Conservation (phyloP, 1,284 basidiomycete genomes). For the Cryptococcus sp. region DNA sequence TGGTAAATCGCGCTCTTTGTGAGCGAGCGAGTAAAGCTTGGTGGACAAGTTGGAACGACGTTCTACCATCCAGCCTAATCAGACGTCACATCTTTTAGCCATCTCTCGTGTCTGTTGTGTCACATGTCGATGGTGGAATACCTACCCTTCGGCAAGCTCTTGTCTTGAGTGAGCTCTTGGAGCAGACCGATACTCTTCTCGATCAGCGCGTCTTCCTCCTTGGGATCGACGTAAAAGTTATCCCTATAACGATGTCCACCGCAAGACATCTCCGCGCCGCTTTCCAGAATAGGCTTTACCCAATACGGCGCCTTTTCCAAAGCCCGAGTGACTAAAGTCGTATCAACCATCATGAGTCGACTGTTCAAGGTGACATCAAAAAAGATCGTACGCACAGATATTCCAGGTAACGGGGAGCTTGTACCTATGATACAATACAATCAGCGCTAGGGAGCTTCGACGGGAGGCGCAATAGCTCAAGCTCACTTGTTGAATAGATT, state of each 20-base stretch:
- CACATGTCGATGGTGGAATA: background rate
- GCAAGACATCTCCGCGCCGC: slow-evolving; percentile 25
- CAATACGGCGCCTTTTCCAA: slow-evolving; percentile 29
- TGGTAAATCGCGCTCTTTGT: slow-evolving; percentile 16
- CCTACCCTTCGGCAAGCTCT: slow-evolving; percentile 24
- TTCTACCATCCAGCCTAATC: slow-evolving; percentile 27
- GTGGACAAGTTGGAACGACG: slow-evolving; percentile 24
- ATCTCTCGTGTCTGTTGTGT: no score
- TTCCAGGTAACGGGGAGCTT: slow-evolving; percentile 29
- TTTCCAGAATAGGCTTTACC: slow-evolving; percentile 23
- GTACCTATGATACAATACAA: slow-evolving; percentile 11
- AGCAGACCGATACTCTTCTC: slow-evolving; percentile 31
- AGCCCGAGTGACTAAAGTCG: slow-evolving; percentile 18
- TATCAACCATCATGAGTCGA: background rate
- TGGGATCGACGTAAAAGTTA: slow-evolving; percentile 38
- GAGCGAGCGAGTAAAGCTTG: slow-evolving; percentile 25
- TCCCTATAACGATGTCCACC: slow-evolving; percentile 45
- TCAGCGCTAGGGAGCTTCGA: background rate
- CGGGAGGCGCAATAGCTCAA: background rate
- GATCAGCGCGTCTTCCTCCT: slow-evolving; percentile 46
- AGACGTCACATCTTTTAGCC: background rate
- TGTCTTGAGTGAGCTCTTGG: slow-evolving; percentile 38
- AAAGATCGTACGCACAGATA: slow-evolving; percentile 15
- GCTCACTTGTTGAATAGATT: slow-evolving; percentile 25
- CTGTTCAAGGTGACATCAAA: no score